phyloP scores from a whole-genome alignment of 2,329 filamentous ascomycete species.

The Sclerotinia borealis region DNA sequence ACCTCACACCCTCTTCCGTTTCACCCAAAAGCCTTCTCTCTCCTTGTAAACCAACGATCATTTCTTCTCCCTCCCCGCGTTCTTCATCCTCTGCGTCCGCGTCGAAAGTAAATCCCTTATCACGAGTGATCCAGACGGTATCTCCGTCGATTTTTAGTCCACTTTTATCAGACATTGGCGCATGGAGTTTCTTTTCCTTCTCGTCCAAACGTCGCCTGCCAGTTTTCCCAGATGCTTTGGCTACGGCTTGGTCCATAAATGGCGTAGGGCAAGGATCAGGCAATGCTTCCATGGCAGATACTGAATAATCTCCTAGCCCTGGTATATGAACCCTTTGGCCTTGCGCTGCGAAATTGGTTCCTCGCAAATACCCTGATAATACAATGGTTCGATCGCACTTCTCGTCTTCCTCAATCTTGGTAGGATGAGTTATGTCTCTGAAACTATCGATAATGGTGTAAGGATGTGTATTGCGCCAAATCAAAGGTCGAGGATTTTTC shows the following conservation, averaged over 20 bases:
- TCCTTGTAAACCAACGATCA: constrained; percentile 83
- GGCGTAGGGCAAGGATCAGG: constrained; percentile 96
- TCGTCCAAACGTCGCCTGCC: constrained; percentile 78
- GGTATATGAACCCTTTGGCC: constrained; percentile 87
- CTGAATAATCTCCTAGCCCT: constrained; percentile 81
- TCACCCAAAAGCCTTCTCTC: constrained; percentile 78
- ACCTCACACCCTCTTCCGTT: constrained; percentile 72
- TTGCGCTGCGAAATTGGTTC: constrained; percentile 85
- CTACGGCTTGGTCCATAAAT: constrained; percentile 77
- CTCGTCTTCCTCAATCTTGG: constrained; percentile 77
- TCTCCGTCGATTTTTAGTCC: constrained; percentile 95
- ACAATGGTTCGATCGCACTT: constrained; percentile 90
- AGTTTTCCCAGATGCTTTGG: constrained; percentile 77
- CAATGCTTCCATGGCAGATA: constrained; percentile 76
- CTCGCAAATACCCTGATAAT: constrained; percentile 86
- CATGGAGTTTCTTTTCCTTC: constrained; percentile 94
- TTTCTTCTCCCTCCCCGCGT: constrained; percentile 87
- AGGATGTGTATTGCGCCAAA: constrained; percentile 95
- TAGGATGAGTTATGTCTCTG: constrained; percentile 90
- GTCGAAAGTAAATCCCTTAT: constrained; percentile 71
- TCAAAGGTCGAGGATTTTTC: constrained; percentile 95
- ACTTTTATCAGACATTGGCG: constrained; percentile 96
- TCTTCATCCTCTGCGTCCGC: constrained; percentile 59
- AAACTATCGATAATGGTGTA: constrained; percentile 93
- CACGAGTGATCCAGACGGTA: constrained; percentile 78